A percentile compares a stretch with the other conserved stretches of the same genome.
These are phyloP conservation scores for Colletotrichum salicis DNA, from an alignment of 2,329 filamentous ascomycete genomes.

Conservation along the genomic window DNA sequence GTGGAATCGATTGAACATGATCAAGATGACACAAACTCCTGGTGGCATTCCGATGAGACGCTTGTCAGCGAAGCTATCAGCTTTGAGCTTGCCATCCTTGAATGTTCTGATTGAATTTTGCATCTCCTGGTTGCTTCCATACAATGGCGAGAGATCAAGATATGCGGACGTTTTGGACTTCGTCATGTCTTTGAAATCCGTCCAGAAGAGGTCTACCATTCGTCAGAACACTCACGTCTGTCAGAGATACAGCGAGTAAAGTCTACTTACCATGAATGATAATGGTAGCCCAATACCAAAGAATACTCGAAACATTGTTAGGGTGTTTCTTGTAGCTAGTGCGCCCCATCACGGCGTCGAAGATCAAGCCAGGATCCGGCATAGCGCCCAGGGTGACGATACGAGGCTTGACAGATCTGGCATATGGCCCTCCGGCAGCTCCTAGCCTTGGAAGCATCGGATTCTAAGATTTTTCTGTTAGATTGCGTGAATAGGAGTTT, in stretches of 20 bases:
- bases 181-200: constrained; percentile 68
- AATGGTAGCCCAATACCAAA: constrained; percentile 64
- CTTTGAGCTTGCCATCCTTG: constrained; percentile 76
- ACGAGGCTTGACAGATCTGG: constrained; percentile 70
- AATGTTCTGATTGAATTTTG: constrained; percentile 76
- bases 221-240: not conserved
- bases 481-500: not conserved
- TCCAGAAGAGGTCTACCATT: constrained; percentile 73
- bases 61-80: constrained; percentile 77
- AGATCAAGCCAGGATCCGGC: constrained; percentile 73
- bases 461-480: constrained; percentile 56
- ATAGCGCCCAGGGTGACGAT: constrained; percentile 70
- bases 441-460: constrained; percentile 73
- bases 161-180: constrained; percentile 77
- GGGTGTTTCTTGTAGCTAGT: constrained; percentile 67
- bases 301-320: constrained; percentile 77
- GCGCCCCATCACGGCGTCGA: constrained; percentile 69
- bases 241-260: not conserved
- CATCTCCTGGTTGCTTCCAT: constrained; percentile 74
- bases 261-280: constrained; percentile 71
- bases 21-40: constrained; percentile 74
- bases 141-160: constrained; percentile 76
- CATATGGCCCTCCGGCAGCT: constrained; percentile 74
- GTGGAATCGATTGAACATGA: constrained; percentile 88
- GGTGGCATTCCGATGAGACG: constrained; percentile 77